These are phyloP conservation scores for Pyricularia sp. DNA, from an alignment of 2,329 filamentous ascomycete genomes.

Conservation along the genomic window DNA sequence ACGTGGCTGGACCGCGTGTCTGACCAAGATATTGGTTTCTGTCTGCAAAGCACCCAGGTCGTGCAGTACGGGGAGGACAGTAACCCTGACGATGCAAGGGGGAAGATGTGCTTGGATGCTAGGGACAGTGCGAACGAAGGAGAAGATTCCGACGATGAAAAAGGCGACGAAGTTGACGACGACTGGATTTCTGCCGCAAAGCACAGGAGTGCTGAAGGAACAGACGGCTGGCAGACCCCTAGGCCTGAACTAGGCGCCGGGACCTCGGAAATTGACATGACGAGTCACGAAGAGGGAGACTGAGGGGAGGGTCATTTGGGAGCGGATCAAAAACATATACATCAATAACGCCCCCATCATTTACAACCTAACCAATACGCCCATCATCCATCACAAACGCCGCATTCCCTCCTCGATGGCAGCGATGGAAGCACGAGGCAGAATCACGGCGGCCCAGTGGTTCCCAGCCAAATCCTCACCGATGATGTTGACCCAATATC, in stretches of 20 bases:
- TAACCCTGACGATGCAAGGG: too few species aligned
- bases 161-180: neutral
- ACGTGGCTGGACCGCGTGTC: neutral
- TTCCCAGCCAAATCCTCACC: constrained; percentile 10
- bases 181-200: neutral
- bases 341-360: neutral
- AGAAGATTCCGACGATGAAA: neutral
- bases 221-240: neutral
- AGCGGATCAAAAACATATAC: neutral
- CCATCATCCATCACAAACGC: neutral
- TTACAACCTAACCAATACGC: neutral
- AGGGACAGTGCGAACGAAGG: neutral
- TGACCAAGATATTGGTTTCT: neutral
- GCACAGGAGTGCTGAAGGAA: neutral
- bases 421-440: neutral
- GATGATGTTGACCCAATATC: constrained; percentile 8
- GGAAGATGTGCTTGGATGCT: neutral
- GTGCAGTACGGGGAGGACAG: neutral
- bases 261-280: neutral
- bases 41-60: neutral
- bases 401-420: neutral
- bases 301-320: neutral
- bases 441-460: constrained; percentile 4
- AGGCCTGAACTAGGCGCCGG: neutral
- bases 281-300: neutral